Evolutionary conservation across 495 filamentous ascomycete genomes (phyloP).

Genomic region (Podospora fimiseda): DNA sequence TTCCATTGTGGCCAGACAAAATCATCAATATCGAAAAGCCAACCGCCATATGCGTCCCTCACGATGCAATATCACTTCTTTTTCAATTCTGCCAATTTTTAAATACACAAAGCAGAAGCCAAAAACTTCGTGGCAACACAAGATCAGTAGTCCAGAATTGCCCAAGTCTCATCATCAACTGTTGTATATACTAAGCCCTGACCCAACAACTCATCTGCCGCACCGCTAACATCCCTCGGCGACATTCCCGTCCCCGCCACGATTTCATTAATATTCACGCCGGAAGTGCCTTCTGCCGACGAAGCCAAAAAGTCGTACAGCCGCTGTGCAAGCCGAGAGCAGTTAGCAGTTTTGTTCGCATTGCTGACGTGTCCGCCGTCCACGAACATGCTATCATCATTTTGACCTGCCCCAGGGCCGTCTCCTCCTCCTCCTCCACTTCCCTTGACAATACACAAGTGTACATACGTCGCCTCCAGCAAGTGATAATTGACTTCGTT

Average conservation of each 20-base stretch:
- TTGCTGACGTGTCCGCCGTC: conserved; percentile 33
- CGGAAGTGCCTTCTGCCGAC: conserved; percentile 65
- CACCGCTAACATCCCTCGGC: conserved; percentile 61
- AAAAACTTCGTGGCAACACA: background rate
- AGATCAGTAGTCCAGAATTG: conserved; percentile 56
- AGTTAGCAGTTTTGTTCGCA: conserved; percentile 36
- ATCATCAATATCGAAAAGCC: too few species aligned
- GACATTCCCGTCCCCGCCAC: conserved; percentile 55
- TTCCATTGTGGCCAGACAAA: too few species aligned
- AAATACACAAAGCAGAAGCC: background rate
- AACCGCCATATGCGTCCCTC: conserved; percentile 1
- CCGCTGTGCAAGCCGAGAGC: conserved; percentile 53
- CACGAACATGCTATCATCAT: conserved; percentile 50
- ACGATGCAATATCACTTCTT: background rate
- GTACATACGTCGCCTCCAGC: conserved; percentile 79
- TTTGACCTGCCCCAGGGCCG: conserved; percentile 30
- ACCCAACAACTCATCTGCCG: conserved; percentile 68
- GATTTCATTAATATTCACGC: conserved; percentile 71
- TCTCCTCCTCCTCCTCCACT: conserved; percentile 31
- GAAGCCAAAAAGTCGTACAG: conserved; percentile 61
- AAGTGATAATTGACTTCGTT: conserved; percentile 90
- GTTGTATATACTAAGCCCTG: conserved; percentile 82
- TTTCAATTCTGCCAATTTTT: background rate
- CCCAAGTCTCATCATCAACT: conserved; percentile 79
- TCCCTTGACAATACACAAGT: conserved; percentile 72